Percentiles rank a stretch among this genome's conserved stretches.
Conservation (phyloP, 768 basidiomycete genomes). For the Filobasidium floriforme region DNA sequence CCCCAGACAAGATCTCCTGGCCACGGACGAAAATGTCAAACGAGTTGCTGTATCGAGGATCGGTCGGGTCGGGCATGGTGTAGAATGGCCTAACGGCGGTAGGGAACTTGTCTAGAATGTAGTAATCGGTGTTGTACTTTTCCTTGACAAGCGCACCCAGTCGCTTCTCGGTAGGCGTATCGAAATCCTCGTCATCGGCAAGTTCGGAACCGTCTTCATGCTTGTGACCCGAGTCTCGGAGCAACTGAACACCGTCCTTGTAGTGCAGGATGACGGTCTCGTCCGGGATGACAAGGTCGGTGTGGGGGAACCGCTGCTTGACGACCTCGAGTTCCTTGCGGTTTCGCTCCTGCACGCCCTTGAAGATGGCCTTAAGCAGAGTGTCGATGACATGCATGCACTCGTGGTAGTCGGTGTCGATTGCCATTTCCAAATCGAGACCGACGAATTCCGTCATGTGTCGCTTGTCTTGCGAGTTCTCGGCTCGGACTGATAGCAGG, state of each 20-base stretch:
- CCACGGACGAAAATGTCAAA: constrained; percentile 99
- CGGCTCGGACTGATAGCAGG: constrained; percentile 81
- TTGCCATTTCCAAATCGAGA: constrained; percentile 92
- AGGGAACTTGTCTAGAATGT: constrained; percentile 97
- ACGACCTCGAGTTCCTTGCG: constrained; percentile 70
- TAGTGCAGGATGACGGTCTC: constrained; percentile 77
- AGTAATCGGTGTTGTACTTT: constrained; percentile 93
- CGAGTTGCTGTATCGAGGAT: constrained; percentile 76
- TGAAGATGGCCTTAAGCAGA: constrained; percentile 75
- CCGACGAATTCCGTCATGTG: constrained; percentile 97
- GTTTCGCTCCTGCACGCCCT: constrained; percentile 64
- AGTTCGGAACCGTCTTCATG: constrained; percentile 44
- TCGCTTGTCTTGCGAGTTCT: constrained; percentile 88
- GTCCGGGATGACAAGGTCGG: constrained; percentile 85
- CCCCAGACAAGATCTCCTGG: constrained; percentile 93
- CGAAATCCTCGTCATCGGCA: constrained; percentile 75
- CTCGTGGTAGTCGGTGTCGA: constrained; percentile 95
- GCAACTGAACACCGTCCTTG: constrained; percentile 71
- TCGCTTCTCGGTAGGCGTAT: constrained; percentile 86
- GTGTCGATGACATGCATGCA: constrained; percentile 79
- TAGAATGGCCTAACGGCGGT: constrained; percentile 89
- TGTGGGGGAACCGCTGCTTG: constrained; percentile 75
- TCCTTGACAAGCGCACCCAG: constrained; percentile 77
- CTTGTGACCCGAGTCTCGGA: constrained; percentile 63
- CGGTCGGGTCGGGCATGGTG: constrained; percentile 88